Percentiles rank a stretch among this genome's conserved stretches.
These are phyloP conservation scores for Diaporthe sp. DNA, from an alignment of 2,329 filamentous ascomycete genomes.

Conservation along the genomic window DNA sequence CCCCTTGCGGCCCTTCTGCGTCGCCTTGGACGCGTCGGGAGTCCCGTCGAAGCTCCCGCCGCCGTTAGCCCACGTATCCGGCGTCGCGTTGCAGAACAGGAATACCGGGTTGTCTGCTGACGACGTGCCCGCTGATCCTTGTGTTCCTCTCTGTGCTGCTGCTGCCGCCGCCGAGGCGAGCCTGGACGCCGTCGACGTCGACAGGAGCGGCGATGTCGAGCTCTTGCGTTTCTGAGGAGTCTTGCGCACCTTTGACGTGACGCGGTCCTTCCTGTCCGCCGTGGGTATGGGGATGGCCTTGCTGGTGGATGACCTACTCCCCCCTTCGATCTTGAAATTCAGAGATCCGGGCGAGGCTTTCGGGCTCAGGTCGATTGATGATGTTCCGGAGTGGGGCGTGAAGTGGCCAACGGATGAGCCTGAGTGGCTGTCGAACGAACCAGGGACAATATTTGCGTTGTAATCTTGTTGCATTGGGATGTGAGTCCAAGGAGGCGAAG, in stretches of 20 bases:
- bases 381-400: conserved; percentile 18
- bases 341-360: conserved; percentile 41
- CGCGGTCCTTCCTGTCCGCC: conserved; percentile 6
- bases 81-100: conserved; percentile 58
- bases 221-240: conserved; percentile 53
- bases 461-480: conserved; percentile 39
- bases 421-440: conserved; percentile 49
- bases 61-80: conserved; percentile 49
- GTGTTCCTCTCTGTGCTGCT: conserved; percentile 29
- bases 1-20: conserved; percentile 66
- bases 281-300: conserved; percentile 2
- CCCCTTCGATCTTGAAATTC: conserved; percentile 39
- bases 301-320: conserved; percentile 2
- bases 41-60: conserved; percentile 64
- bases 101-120: conserved; percentile 61
- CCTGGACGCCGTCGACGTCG: conserved; percentile 25
- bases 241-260: conserved; percentile 23
- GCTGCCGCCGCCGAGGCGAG: conserved; percentile 27
- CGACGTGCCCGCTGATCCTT: background rate
- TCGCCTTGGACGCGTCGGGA: conserved; percentile 59
- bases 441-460: conserved; percentile 42
- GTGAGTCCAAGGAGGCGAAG: conserved; percentile 42
- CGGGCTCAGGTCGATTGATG: conserved; percentile 33
- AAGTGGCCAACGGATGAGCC: background rate
- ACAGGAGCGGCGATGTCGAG: conserved; percentile 29